Percentiles rank a stretch among this genome's conserved stretches.
Evolutionary conservation across 345 rosid genomes (phyloP).

Genomic region (Acer campestre): DNA sequence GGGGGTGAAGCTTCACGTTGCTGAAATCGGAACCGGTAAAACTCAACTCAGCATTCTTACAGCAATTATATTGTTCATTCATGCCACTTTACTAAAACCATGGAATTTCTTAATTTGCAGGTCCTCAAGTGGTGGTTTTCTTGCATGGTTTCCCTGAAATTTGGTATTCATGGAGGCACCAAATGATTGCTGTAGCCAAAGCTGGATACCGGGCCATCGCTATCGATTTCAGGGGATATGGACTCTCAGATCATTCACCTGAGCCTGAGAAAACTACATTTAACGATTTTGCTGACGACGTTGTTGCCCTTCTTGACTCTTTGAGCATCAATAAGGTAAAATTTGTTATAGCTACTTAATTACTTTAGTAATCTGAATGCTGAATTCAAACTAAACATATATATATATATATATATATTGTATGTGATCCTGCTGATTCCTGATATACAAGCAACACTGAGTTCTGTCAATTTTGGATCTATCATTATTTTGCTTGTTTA

Average conservation of each 20-base stretch:
- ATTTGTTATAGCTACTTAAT: too few relatives aligned
- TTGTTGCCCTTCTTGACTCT: slow-evolving; percentile 36
- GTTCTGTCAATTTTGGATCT: too few relatives aligned
- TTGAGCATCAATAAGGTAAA: slow-evolving; percentile 31
- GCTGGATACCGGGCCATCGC: slow-evolving; percentile 37
- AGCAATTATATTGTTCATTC: too few relatives aligned
- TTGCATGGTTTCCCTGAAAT: slow-evolving; percentile 43
- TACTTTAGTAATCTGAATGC: not conserved
- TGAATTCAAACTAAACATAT: not conserved
- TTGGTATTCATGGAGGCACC: slow-evolving; percentile 53
- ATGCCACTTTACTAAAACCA: not conserved
- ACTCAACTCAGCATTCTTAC: not conserved
- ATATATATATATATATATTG: too few relatives aligned
- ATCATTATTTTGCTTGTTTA: too few relatives aligned
- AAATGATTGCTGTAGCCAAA: slow-evolving; percentile 36
- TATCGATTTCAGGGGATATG: slow-evolving; percentile 47
- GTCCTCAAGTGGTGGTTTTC: slow-evolving; percentile 35
- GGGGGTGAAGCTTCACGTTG: slow-evolving; percentile 51
- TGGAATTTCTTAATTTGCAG: slow-evolving; percentile 16
- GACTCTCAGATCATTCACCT: slow-evolving; percentile 38
- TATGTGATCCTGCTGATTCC: too few relatives aligned
- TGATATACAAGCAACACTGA: not conserved
- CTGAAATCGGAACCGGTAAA: slow-evolving; percentile 48
- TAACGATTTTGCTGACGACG: slow-evolving; percentile 33
- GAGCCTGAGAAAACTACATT: slow-evolving; percentile 37